phyloP scores from a whole-genome alignment of 306 rosid species.

The Bauhinia variegata region DNA sequence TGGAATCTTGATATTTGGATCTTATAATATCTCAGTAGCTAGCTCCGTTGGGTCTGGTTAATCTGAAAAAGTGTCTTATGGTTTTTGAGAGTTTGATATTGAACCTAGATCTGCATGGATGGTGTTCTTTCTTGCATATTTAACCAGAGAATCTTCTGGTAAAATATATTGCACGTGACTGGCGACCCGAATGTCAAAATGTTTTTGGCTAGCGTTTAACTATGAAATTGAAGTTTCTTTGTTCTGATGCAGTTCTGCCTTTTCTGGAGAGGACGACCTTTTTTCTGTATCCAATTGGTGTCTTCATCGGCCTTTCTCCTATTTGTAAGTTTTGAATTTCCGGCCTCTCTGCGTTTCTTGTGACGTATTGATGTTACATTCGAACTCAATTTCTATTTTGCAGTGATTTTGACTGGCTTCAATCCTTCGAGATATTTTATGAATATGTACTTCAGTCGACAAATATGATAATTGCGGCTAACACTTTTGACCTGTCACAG shows the following conservation, averaged over 20 bases:
- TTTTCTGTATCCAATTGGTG: constrained; percentile 91
- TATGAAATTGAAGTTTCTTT: constrained; percentile 9
- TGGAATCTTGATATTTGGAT: constrained; percentile 3
- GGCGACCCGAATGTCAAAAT: constrained; percentile 9
- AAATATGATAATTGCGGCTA: constrained; percentile 50
- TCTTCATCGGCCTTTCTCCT: constrained; percentile 87
- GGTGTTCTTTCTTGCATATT: constrained; percentile 29
- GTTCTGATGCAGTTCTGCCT: constrained; percentile 77
- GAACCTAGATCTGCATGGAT: constrained; percentile 13
- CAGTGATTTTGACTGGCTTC: constrained; percentile 98
- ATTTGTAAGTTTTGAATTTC: constrained; percentile 76
- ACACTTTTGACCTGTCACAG: constrained; percentile 53
- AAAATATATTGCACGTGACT: no score
- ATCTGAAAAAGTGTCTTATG: constrained; percentile 11
- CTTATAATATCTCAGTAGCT: neutral
- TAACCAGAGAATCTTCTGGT: constrained; percentile 9
- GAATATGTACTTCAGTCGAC: constrained; percentile 83
- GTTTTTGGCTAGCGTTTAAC: constrained; percentile 9
- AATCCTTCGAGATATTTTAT: constrained; percentile 96
- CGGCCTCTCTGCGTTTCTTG: constrained; percentile 27
- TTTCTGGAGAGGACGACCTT: constrained; percentile 95
- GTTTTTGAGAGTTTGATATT: neutral
- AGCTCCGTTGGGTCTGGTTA: neutral
- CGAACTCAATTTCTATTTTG: constrained; percentile 42
- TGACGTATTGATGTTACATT: constrained; percentile 20